phyloP scores from a whole-genome alignment of 108 stramenopile species.

The Cyclotella atomus region DNA sequence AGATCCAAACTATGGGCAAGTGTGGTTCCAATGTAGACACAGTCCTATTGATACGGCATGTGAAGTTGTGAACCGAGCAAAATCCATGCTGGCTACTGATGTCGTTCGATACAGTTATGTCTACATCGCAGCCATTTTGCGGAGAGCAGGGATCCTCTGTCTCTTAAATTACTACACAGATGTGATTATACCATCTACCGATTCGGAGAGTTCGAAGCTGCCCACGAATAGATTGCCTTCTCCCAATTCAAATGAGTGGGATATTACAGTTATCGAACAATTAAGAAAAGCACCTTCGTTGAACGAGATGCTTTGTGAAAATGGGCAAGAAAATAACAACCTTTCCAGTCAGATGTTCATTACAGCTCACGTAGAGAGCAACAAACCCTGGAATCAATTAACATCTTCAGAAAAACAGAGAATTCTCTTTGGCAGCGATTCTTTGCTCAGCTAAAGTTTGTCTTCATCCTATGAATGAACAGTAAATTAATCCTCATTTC shows the following conservation, averaged over 20 bases:
- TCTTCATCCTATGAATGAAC: neutral
- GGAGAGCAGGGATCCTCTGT: slow-evolving; percentile 60
- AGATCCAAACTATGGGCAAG: slow-evolving; percentile 96
- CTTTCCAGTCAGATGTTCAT: slow-evolving; percentile 59
- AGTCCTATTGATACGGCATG: slow-evolving; percentile 86
- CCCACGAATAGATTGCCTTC: neutral
- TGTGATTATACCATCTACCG: neutral
- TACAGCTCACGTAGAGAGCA: slow-evolving; percentile 62
- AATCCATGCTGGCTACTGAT: slow-evolving; percentile 55
- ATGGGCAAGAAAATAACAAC: slow-evolving; percentile 32
- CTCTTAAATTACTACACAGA: slow-evolving; percentile 41
- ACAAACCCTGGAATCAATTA: slow-evolving; percentile 53
- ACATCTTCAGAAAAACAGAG: slow-evolving; percentile 65
- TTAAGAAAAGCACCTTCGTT: slow-evolving; percentile 17
- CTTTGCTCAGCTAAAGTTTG: slow-evolving; percentile 47
- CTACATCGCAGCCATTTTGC: slow-evolving; percentile 73
- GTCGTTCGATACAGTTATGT: slow-evolving; percentile 58
- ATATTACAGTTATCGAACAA: slow-evolving; percentile 45
- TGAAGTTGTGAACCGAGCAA: slow-evolving; percentile 63
- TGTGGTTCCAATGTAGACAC: slow-evolving; percentile 93
- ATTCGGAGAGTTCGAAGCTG: neutral
- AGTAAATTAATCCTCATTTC: neutral
- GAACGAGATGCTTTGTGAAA: slow-evolving; percentile 14
- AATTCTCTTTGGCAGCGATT: slow-evolving; percentile 83
- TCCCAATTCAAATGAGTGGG: slow-evolving; percentile 33